phyloP scores from a whole-genome alignment of 805 yeast species.

The Aciculoconidium aculeatum region DNA sequence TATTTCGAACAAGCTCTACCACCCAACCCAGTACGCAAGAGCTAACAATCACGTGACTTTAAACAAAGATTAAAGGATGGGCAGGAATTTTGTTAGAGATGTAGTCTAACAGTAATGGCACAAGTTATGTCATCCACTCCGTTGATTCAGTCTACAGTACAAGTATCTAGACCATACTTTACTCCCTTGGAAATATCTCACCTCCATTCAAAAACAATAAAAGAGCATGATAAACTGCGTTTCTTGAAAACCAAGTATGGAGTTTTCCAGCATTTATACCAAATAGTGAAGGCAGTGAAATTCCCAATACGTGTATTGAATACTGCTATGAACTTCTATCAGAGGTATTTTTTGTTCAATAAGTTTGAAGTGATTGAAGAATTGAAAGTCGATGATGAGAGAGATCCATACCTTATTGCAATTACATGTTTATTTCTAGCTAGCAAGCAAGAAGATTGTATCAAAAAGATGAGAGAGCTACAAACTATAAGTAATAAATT shows the following conservation, averaged over 20 bases:
- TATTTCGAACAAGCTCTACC: too few species aligned
- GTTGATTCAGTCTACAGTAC: constrained; percentile 15
- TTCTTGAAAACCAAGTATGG: constrained; percentile 49
- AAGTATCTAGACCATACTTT: constrained; percentile 57
- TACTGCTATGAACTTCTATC: constrained; percentile 67
- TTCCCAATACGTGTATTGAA: constrained; percentile 68
- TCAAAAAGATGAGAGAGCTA: constrained; percentile 66
- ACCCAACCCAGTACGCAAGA: too few species aligned
- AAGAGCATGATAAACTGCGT: constrained; percentile 37
- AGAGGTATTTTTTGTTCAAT: constrained; percentile 63
- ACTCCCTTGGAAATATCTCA: constrained; percentile 47
- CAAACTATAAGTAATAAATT: constrained; percentile 42
- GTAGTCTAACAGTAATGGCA: too few species aligned
- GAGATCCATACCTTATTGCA: constrained; percentile 56
- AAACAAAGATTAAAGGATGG: too few species aligned
- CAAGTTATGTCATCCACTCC: constrained; percentile 4
- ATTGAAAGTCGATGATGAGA: constrained; percentile 21
- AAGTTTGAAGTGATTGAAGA: constrained; percentile 40
- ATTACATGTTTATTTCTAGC: constrained; percentile 66
- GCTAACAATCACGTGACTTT: too few species aligned
- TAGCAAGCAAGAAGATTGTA: constrained; percentile 76
- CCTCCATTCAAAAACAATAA: constrained; percentile 48
- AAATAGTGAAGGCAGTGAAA: constrained; percentile 47
- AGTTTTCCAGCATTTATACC: constrained; percentile 49
- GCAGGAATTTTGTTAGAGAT: too few species aligned